These are phyloP conservation scores for Paradendryphiella salina DNA, from an alignment of 2,329 filamentous ascomycete genomes.

Conservation along the genomic window DNA sequence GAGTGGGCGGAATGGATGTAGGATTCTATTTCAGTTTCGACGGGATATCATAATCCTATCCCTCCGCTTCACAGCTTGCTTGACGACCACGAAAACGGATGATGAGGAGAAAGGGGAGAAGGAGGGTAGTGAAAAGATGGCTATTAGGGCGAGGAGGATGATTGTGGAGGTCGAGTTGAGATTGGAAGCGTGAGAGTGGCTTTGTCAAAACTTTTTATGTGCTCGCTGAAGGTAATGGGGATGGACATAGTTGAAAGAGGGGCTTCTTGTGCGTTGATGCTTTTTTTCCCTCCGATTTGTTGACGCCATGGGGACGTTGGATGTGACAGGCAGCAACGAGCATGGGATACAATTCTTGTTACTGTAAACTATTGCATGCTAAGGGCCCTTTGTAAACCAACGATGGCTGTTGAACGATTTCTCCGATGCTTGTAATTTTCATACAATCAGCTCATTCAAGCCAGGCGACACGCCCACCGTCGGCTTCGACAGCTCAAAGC, in stretches of 20 bases:
- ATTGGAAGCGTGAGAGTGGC: neutral
- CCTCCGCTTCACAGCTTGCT: constrained; percentile 11
- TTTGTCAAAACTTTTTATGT: too few species aligned
- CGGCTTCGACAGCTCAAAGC: constrained; percentile 63
- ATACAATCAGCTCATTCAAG: constrained; percentile 33
- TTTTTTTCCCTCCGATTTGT: too few species aligned
- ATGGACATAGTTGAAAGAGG: too few species aligned
- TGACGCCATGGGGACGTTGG: too few species aligned
- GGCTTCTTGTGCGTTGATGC: too few species aligned
- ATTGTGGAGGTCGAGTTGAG: constrained; percentile 14
- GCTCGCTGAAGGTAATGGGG: too few species aligned
- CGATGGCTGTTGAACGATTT: too few species aligned
- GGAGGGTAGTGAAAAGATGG: neutral
- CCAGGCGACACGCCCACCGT: constrained; percentile 11
- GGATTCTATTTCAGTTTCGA: constrained; percentile 17
- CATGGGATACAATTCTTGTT: too few species aligned
- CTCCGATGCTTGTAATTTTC: neutral
- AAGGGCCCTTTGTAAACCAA: too few species aligned
- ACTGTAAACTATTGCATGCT: too few species aligned
- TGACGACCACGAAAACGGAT: constrained; percentile 13
- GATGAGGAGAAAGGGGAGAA: constrained; percentile 15
- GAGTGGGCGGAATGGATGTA: neutral
- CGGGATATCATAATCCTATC: constrained; percentile 17
- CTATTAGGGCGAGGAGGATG: constrained; percentile 1
- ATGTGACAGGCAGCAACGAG: too few species aligned